phyloP scores from a whole-genome alignment of 305 asterid species.

The Lippia alba region DNA sequence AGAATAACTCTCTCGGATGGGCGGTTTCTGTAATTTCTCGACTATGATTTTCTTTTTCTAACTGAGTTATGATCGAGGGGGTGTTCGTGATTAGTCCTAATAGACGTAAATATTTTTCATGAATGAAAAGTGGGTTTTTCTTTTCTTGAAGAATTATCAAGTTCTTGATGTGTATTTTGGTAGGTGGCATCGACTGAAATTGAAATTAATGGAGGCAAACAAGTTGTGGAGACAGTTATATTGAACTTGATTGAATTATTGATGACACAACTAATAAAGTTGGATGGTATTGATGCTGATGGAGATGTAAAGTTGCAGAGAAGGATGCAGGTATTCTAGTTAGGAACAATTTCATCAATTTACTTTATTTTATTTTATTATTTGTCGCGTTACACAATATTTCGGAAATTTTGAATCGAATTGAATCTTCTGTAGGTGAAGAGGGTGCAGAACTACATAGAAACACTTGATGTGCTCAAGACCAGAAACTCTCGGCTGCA shows the following conservation, averaged over 20 bases:
- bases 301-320: conserved; percentile 88
- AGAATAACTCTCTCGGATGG: no score
- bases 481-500: conserved; percentile 49
- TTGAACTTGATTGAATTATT: conserved; percentile 70
- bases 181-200: conserved; percentile 76
- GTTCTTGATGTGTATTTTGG: not conserved
- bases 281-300: conserved; percentile 85
- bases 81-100: not conserved
- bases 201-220: conserved; percentile 76
- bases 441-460: conserved; percentile 85
- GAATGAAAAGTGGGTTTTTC: conserved; percentile 6
- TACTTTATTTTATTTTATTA: no score
- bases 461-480: conserved; percentile 78
- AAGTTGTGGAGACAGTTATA: conserved; percentile 66
- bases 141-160: not conserved
- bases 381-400: no score
- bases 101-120: not conserved
- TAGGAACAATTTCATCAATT: no score
- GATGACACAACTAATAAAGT: conserved; percentile 83
- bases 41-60: no score
- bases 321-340: conserved; percentile 71
- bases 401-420: not conserved
- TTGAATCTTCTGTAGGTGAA: conserved; percentile 57
- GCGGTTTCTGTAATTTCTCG: not conserved
- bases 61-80: no score